Base-by-base conservation (phyloP, 2,329 filamentous ascomycete genomes). In the Verticillium nubilum region DNA sequence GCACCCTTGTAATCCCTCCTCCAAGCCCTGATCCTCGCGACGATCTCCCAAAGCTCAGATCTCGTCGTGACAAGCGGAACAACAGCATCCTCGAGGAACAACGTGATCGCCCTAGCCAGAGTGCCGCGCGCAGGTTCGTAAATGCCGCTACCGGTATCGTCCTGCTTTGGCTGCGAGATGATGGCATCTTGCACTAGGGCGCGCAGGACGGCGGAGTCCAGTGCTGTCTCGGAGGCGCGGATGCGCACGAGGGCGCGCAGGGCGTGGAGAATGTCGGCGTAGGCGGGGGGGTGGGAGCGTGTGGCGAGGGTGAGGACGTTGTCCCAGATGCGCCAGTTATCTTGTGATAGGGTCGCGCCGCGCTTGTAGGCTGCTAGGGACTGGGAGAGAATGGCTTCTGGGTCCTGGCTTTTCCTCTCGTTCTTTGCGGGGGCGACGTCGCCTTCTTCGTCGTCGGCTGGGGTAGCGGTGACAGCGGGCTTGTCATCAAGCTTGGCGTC, bases 261-360 rank as follows among this genome's bases (percentile, higher is more conserved):
- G 0, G 91, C 91, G 4, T 88, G 80, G 31, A 97, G 77, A 56
- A 97, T 85, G 62, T 97, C 92, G 0, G 79, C 73, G 69, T 92
- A 87, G 0, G 89, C 86, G 0, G 91, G 88, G 0, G 94, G 93
- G 1, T 81, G 82, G 28, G 95, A 83, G 1, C 91, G 90, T 0
- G 90, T 86, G 0, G 91, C 89, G 25, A 98, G 87, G 0, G 92
- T 95, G 60, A 99, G 84, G 17, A 98, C 89, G 68, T 99, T 99
- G 70, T 96, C 91, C 94, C 94, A 98, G 72, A 99, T 97, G 66
- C 91, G 87, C 83, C 89, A 91, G 75, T 94, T 94, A 67, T 92
- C 88, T 72, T 91, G 84, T 56, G 96, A 92, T 26, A 97, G 84
- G 4, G 85, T 83, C 0, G 93, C 92, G 10, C 93, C 95, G 63